These are phyloP conservation scores for Boletus vinaceobasis DNA, from an alignment of 768 basidiomycete species.

Conservation along the genomic window DNA sequence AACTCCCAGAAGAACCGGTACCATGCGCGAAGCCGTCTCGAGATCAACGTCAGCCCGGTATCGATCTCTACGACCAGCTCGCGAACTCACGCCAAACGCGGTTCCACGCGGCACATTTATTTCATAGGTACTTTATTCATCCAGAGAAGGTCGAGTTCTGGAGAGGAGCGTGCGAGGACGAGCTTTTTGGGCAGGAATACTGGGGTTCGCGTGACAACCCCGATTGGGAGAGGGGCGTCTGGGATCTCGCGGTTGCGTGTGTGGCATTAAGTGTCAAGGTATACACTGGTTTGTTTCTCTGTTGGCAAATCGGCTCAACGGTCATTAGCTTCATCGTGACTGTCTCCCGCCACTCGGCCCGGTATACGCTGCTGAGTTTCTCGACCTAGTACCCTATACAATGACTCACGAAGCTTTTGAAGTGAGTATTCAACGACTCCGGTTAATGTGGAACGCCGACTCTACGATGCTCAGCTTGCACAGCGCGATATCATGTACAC, in stretches of 20 bases:
- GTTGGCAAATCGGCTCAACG: not conserved
- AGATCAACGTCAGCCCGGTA: not conserved
- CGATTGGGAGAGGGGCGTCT: conserved; percentile 36
- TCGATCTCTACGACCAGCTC: conserved; percentile 49
- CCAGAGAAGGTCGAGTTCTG: conserved; percentile 22
- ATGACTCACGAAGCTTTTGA: conserved; percentile 51
- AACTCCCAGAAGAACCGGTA: conserved; percentile 1
- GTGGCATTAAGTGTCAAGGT: conserved; percentile 64
- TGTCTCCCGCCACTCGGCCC: conserved; percentile 54
- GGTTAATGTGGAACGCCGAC: not conserved
- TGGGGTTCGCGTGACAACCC: not conserved
- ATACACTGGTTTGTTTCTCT: not conserved
- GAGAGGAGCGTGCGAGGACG: conserved; percentile 1
- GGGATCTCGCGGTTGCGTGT: conserved; percentile 59
- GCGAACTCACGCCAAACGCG: conserved; percentile 52
- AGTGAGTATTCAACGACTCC: conserved; percentile 30
- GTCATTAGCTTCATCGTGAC: conserved; percentile 57
- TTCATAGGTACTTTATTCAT: conserved; percentile 52
- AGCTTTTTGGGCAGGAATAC: not conserved
- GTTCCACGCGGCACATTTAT: conserved; percentile 63
- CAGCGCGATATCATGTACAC: conserved; percentile 54
- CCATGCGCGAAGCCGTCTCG: not conserved
- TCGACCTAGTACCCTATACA: conserved; percentile 45
- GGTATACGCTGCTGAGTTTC: conserved; percentile 49
- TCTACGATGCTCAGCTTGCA: conserved; percentile 36